Evolutionary conservation across 2,329 filamentous ascomycete genomes (phyloP).

Genomic region (Chaetomiaceae sp.): DNA sequence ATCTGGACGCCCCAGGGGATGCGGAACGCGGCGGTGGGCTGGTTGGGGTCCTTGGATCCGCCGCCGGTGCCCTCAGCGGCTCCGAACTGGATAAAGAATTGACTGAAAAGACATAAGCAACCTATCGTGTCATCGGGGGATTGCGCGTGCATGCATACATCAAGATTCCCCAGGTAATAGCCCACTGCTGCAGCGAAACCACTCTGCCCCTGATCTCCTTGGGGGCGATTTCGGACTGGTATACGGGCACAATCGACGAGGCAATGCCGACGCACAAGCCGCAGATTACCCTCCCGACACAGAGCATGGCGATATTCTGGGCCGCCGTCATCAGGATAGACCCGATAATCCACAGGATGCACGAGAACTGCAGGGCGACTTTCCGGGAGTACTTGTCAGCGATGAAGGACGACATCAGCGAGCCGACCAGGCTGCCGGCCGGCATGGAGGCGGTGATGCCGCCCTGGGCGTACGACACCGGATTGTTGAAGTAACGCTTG

Average conservation of each 20-base stretch:
- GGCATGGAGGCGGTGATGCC: constrained; percentile 72
- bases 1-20: constrained; percentile 61
- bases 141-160: no score
- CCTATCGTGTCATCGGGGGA: no score
- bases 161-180: constrained; percentile 66
- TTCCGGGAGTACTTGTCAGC: constrained; percentile 49
- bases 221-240: constrained; percentile 62
- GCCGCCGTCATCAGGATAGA: constrained; percentile 56
- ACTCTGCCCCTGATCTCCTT: constrained; percentile 56
- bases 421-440: constrained; percentile 63
- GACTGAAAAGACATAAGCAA: no score
- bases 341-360: constrained; percentile 48
- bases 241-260: constrained; percentile 66
- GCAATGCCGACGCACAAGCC: constrained; percentile 71
- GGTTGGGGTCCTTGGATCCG: constrained; percentile 45
- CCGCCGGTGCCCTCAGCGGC: constrained; percentile 49
- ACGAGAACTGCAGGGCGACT: constrained; percentile 46
- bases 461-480: constrained; percentile 55
- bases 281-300: constrained; percentile 66
- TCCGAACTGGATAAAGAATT: constrained; percentile 64
- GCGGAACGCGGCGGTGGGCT: constrained; percentile 52
- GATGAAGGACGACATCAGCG: constrained; percentile 47
- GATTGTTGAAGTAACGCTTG: constrained; percentile 66
- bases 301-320: constrained; percentile 66
- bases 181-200: constrained; percentile 64